Evolutionary conservation across 352 stramenopile species (phyloP), one percentile per base, ranked within the genome.

Genomic region (Lagenidium giganteum): DNA sequence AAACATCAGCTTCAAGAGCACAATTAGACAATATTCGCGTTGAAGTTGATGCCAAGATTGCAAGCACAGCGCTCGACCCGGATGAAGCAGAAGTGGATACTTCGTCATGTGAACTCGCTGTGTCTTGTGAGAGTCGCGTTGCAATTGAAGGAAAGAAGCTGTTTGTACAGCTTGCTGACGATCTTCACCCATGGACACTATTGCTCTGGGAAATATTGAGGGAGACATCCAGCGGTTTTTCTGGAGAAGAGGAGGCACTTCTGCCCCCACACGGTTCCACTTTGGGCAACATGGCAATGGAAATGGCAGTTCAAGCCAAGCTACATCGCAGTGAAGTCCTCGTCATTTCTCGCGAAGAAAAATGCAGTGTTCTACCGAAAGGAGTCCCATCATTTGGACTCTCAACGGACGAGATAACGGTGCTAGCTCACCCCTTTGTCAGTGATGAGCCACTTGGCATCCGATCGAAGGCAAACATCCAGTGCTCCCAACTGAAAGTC

Each of bases 251-350:
- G 4, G 13, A 36, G 16, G 22, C 16, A 3, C 14, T 39, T 21
- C 16, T 16, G 9, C 12, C 20, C 51, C n/a, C n/a, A n/a, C n/a
- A n/a, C n/a, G 27, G 36, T 7, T 24, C 21, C 22, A 55, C 8
- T 24, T 32, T 20, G n/a, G 40, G 57, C 11, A 54, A 35, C 24
- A 48, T 69, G 8, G 47, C 54, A 8, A 43, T 69, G 1, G 60
- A 83, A 26, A 33, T 88, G 42, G 66, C 86, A 39, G 51, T 75
- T 18, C 74, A 89, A 27, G 56, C 76, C 47, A 92, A 89, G 46
- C 25, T 84, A 13, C 20, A 62, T 9, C 79, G 74, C 20, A 72
- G 44, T 3, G 58, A 78, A 16, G 9, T 85, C 8, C 36, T 61
- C 3, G 35, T 83, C 6, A 36, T 53, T 14, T 53, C 61, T 30